Evolutionary conservation across 2,329 filamentous ascomycete species (phyloP).

Genomic region (Myotisia sp.): DNA sequence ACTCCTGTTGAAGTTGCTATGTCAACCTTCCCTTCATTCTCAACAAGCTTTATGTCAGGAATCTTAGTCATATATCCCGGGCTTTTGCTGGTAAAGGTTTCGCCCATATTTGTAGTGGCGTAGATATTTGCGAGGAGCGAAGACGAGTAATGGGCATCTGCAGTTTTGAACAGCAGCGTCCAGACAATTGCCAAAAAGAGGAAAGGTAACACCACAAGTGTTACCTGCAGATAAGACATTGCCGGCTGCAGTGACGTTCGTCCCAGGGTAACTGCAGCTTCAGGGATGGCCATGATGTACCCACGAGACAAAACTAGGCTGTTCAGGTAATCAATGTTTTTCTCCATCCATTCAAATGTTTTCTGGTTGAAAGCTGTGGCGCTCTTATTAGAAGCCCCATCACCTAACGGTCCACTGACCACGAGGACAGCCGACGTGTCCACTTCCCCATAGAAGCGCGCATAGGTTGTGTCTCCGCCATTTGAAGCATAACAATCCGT

Average conservation of each 20-base stretch:
- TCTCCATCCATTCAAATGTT: conserved; percentile 8
- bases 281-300: conserved; percentile 9
- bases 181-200: conserved; percentile 7
- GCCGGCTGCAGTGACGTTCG: conserved; percentile 7
- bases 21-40: conserved; percentile 5
- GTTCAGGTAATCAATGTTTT: conserved; percentile 5
- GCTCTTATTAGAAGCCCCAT: conserved; percentile 7
- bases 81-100: conserved; percentile 7
- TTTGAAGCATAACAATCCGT: conserved; percentile 7
- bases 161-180: conserved; percentile 6
- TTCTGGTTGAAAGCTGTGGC: conserved; percentile 9
- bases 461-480: conserved; percentile 4
- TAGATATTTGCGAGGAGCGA: conserved; percentile 10
- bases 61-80: conserved; percentile 9
- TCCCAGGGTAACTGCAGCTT: conserved; percentile 6
- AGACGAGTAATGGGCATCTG: conserved; percentile 7
- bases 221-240: conserved; percentile 9
- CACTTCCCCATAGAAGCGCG: conserved; percentile 9
- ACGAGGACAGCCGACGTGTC: conserved; percentile 10
- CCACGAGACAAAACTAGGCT: conserved; percentile 9
- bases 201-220: conserved; percentile 8
- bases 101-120: conserved; percentile 9
- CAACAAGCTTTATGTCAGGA: conserved; percentile 8
- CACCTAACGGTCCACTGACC: conserved; percentile 7
- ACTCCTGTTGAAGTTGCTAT: conserved; percentile 10